Percentiles rank a stretch among this genome's conserved stretches.
These are phyloP conservation scores for Suillus fuscotomentosus DNA, from an alignment of 768 basidiomycete species.

Conservation along the genomic window DNA sequence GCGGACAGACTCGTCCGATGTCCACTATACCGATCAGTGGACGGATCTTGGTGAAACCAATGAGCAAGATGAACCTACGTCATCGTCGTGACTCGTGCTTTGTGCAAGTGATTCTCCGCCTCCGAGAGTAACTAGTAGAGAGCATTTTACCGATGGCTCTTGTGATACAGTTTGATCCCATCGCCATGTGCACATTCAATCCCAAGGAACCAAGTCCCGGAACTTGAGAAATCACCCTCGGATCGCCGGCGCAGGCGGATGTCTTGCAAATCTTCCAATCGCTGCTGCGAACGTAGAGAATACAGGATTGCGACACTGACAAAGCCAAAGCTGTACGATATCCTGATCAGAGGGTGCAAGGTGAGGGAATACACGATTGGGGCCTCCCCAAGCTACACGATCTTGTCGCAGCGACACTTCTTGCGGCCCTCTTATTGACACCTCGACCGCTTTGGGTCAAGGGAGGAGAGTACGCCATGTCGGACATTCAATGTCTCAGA, in stretches of 20 bases:
- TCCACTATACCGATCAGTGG: not conserved
- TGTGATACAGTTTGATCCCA: constrained; percentile 15
- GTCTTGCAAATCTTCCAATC: constrained; percentile 13
- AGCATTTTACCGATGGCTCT: constrained; percentile 3
- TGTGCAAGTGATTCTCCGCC: not conserved
- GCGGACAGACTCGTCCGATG: not conserved
- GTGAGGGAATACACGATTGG: constrained; percentile 8
- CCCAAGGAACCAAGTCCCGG: constrained; percentile 8
- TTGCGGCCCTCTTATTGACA: constrained; percentile 3
- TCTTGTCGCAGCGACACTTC: constrained; percentile 3
- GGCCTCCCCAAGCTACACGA: constrained; percentile 5
- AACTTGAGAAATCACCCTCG: constrained; percentile 10
- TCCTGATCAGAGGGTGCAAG: constrained; percentile 5
- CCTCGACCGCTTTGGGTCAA: not conserved
- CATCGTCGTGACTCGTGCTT: not conserved
- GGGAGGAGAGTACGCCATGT: not conserved
- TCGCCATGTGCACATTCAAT: constrained; percentile 18
- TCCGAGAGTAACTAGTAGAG: not conserved
- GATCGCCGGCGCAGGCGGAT: constrained; percentile 11
- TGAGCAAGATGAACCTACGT: not conserved
- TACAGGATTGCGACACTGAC: constrained; percentile 10
- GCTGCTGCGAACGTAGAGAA: constrained; percentile 6
- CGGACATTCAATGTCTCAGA: constrained; percentile 15
- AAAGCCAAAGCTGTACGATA: not conserved
- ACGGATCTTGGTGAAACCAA: not conserved